Evolutionary conservation across 352 stramenopile genomes (phyloP).

Genomic region (Globisporangium paddicum): DNA sequence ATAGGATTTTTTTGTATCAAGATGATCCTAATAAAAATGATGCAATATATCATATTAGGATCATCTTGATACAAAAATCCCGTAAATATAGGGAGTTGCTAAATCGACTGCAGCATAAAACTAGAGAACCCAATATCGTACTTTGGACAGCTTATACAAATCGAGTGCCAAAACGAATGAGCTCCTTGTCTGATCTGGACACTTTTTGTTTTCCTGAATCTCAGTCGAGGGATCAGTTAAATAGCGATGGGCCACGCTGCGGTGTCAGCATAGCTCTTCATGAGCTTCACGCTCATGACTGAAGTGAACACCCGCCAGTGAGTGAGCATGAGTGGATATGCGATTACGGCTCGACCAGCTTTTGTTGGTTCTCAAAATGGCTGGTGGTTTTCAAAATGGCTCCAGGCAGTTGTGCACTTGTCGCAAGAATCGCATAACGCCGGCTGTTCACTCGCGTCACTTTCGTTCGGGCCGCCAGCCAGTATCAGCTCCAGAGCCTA

Average conservation of each 20-base stretch:
- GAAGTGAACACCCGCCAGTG: neutral
- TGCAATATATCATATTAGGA: too few species aligned
- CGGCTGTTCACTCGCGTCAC: neutral
- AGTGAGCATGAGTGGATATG: neutral
- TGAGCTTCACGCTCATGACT: too few species aligned
- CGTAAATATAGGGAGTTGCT: conserved; percentile 13
- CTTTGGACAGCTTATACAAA: too few species aligned
- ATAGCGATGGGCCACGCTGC: neutral
- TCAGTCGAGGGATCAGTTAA: neutral
- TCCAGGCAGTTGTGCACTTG: neutral
- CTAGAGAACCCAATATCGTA: too few species aligned
- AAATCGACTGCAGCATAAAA: neutral
- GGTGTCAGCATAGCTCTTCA: neutral
- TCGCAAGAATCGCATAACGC: neutral
- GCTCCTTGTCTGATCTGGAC: neutral
- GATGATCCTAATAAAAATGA: too few species aligned
- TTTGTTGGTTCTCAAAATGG: neutral
- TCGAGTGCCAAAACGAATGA: neutral
- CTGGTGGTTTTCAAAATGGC: neutral
- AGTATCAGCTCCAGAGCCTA: neutral
- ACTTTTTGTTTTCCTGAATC: neutral
- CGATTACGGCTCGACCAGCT: neutral
- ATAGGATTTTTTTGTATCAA: too few species aligned
- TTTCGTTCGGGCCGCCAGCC: conserved; percentile 3
- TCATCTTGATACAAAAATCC: too few species aligned